Evolutionary conservation across 2,329 filamentous ascomycete species (phyloP), one percentile per base, ranked within the genome.

Genomic region (Arthrobotrys sinensis): DNA sequence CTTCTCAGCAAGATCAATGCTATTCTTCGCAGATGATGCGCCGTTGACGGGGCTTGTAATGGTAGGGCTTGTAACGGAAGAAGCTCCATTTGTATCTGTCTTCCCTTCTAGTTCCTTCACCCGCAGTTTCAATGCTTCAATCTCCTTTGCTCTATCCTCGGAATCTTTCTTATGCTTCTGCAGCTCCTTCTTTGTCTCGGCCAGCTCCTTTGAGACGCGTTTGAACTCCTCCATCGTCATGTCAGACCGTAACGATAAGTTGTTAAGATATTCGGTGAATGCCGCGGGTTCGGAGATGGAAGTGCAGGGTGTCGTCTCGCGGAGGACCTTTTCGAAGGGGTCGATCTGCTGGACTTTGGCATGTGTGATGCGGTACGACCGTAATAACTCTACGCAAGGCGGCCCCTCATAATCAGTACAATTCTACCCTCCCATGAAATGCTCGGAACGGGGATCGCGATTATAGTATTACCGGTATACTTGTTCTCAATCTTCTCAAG

Each of bases 161-260:
- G 88, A 88, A 0, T 90, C 86, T 64, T 89, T 88, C 82, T 91
- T 89, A 80, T 93, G 89, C 60, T 91, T 89, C n/a, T 92, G 89
- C 1, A 90, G 86, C 83, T 92, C 93, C 84, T 91, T 92, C 84
- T 93, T 95, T 78, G 92, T 87, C 14, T 90, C 89, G 78, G 97
- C 93, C 76, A 92, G 91, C 83, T 98, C 94, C 2, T 89, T 88
- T 0, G 93, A 92, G 0, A 98, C 90, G 11, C 93, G 88, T 85
- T 96, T 97, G 71, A 97, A 87, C 84, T 99, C 96, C 53, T 97
- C 92, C 89, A 96, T 91, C 2, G 97, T 91, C 92, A 99, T 96
- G 82, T 97, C 93, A 48, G 91, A 91, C 83, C 96, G 95, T 66
- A 94, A 85, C 79, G 91, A 95, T 46, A 97, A 85, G 84, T 97